A percentile compares a stretch with the other conserved stretches of the same genome.
These are phyloP conservation scores for Blastobotrys capitulatus DNA, from an alignment of 1,139 yeast species.

Conservation along the genomic window DNA sequence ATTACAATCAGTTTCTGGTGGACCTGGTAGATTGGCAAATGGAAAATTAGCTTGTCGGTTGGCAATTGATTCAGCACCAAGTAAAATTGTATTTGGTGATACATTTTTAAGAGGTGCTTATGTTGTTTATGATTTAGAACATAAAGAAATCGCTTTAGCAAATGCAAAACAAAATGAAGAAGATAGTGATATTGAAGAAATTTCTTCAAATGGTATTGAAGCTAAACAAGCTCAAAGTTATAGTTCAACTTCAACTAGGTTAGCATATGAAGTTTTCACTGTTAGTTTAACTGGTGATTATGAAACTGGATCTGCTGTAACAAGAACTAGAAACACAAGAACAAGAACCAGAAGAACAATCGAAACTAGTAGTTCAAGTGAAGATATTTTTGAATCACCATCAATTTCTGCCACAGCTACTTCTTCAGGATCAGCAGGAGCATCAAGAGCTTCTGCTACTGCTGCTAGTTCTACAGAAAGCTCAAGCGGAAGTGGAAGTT, in stretches of 20 bases:
- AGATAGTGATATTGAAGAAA: slow-evolving; percentile 22
- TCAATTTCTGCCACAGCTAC: no score
- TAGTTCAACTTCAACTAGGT: slow-evolving; percentile 15
- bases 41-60: slow-evolving; percentile 28
- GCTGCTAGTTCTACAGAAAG: no score
- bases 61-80: slow-evolving; percentile 61
- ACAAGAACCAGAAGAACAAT: neutral
- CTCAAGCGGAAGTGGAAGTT: no score
- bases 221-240: slow-evolving; percentile 27
- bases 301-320: neutral
- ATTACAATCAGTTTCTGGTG: slow-evolving; percentile 8
- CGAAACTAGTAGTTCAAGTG: neutral
- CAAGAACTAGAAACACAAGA: neutral
- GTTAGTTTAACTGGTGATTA: neutral
- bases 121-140: slow-evolving; percentile 58
- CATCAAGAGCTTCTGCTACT: no score
- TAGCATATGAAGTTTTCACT: neutral
- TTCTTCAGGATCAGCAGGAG: no score
- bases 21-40: slow-evolving; percentile 17
- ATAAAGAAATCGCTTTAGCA: slow-evolving; percentile 20
- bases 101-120: slow-evolving; percentile 65
- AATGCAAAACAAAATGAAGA: slow-evolving; percentile 21
- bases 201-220: slow-evolving; percentile 26
- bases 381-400: no score
- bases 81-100: slow-evolving; percentile 51